These are phyloP conservation scores for Smallanthus sonchifolius DNA, from an alignment of 129 eudicot species.

Conservation along the genomic window DNA sequence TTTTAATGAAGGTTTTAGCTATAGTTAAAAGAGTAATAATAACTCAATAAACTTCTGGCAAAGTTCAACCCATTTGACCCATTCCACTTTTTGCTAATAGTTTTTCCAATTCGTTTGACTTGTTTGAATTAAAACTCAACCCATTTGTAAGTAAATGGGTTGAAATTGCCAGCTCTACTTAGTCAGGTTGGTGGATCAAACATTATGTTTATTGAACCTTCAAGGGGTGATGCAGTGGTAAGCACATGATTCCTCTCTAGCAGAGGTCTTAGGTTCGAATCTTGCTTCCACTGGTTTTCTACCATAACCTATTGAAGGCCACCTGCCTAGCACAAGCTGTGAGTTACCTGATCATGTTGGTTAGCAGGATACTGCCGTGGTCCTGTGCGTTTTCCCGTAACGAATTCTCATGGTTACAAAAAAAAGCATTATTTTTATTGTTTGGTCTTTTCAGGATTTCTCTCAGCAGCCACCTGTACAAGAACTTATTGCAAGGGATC, in stretches of 20 bases:
- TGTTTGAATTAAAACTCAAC: not conserved
- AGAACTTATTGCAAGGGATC: slow-evolving; percentile 96
- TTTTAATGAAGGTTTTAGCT: not conserved
- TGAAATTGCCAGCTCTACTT: not conserved
- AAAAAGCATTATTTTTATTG: not conserved
- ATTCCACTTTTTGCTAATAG: not conserved
- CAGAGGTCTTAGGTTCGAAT: too few relatives aligned
- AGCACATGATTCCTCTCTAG: too few relatives aligned
- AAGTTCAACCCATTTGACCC: not conserved
- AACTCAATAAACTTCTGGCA: not conserved
- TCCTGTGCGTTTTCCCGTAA: too few relatives aligned
- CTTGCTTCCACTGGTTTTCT: too few relatives aligned
- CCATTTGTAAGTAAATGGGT: not conserved
- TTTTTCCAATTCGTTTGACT: not conserved
- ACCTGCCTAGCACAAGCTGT: too few relatives aligned
- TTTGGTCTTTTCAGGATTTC: slow-evolving; percentile 59
- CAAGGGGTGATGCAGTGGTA: too few relatives aligned
- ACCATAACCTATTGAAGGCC: too few relatives aligned
- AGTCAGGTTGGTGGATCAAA: not conserved
- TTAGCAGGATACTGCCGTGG: too few relatives aligned
- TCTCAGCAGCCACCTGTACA: slow-evolving; percentile 94
- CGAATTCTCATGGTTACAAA: too few relatives aligned
- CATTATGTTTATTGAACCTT: not conserved
- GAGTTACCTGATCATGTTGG: too few relatives aligned
- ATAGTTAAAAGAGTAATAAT: not conserved